Conservation (phyloP, 352 stramenopile genomes). For the Globisporangium iwayamae region DNA sequence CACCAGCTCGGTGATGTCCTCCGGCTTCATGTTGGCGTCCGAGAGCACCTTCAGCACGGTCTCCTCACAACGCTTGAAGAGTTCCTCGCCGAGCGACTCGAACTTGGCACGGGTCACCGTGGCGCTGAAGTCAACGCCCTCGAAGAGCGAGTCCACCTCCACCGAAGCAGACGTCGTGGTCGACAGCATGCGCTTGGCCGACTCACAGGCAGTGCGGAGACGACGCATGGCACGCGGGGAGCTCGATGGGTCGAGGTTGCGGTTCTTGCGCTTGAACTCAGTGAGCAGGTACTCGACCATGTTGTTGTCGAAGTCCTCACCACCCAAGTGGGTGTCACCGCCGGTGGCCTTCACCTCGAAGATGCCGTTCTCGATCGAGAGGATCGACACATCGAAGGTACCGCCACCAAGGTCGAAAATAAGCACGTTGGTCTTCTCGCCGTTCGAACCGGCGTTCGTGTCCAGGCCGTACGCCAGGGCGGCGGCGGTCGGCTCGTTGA, state of each 20-base stretch:
- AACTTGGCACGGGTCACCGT: slow-evolving; percentile 90
- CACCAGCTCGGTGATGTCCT: slow-evolving; percentile 97
- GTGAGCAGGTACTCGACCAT: slow-evolving; percentile 87
- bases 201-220: slow-evolving; percentile 89
- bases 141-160: slow-evolving; percentile 91
- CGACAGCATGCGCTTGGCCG: slow-evolving; percentile 90
- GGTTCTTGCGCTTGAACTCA: slow-evolving; percentile 86
- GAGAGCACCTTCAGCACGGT: slow-evolving; percentile 66
- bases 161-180: slow-evolving; percentile 83
- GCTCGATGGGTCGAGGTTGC: slow-evolving; percentile 68
- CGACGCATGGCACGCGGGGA: slow-evolving; percentile 84
- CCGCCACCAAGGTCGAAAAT: slow-evolving; percentile 97
- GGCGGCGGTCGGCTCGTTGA: slow-evolving; percentile 96
- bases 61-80: slow-evolving; percentile 89
- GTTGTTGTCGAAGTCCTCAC: slow-evolving; percentile 91
- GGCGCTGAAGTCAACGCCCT: slow-evolving; percentile 92
- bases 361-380: slow-evolving; percentile 92
- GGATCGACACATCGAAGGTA: slow-evolving; percentile 91
- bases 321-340: slow-evolving; percentile 89
- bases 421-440: slow-evolving; percentile 93
- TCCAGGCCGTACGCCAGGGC: slow-evolving; percentile 95
- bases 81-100: slow-evolving; percentile 85
- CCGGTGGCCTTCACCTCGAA: slow-evolving; percentile 93
- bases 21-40: slow-evolving; percentile 86
- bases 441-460: slow-evolving; percentile 90